Percentiles rank a stretch among this genome's conserved stretches.
Conservation (phyloP, 2,329 filamentous ascomycete genomes). For the Lachnellula arida region DNA sequence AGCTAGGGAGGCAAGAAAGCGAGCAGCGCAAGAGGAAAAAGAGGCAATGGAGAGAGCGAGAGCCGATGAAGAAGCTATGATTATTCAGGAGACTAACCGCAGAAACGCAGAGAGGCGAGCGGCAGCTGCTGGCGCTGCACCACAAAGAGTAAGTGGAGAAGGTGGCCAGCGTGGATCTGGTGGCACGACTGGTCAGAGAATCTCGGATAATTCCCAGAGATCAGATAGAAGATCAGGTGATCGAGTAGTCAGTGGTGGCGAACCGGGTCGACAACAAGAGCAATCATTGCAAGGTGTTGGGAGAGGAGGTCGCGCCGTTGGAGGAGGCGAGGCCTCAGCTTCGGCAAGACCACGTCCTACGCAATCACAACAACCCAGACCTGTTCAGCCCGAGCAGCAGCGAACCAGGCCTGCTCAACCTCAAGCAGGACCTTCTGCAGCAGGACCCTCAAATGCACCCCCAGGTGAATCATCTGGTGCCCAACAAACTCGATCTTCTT, state of each 20-base stretch:
- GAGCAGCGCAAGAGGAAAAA: constrained; percentile 48
- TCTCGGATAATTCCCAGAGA: constrained; percentile 31
- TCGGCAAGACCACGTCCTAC: constrained; percentile 26
- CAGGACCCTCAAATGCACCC: constrained; percentile 6
- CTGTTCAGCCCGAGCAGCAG: constrained; percentile 12
- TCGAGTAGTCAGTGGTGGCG: constrained; percentile 14
- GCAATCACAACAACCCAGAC: constrained; percentile 23
- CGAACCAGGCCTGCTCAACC: constrained; percentile 12
- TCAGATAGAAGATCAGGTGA: constrained; percentile 26
- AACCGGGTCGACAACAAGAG: constrained; percentile 10
- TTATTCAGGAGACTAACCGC: constrained; percentile 51
- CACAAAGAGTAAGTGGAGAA: constrained; percentile 21
- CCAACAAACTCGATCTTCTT: constrained; percentile 55
- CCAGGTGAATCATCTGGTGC: constrained; percentile 19
- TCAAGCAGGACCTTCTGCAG: constrained; percentile 7
- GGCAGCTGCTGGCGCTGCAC: constrained; percentile 48
- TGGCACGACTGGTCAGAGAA: constrained; percentile 23
- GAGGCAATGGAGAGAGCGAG: constrained; percentile 41
- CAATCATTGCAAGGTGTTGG: constrained; percentile 26
- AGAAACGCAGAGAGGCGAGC: constrained; percentile 50
- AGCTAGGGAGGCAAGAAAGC: constrained; percentile 67
- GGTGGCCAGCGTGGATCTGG: constrained; percentile 17
- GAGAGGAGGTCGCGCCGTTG: constrained; percentile 23
- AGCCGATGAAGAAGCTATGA: constrained; percentile 51
- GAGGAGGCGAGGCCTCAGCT: constrained; percentile 27